phyloP scores from a whole-genome alignment of 202 grass and related monocot species.

The Eragrostis tef region DNA sequence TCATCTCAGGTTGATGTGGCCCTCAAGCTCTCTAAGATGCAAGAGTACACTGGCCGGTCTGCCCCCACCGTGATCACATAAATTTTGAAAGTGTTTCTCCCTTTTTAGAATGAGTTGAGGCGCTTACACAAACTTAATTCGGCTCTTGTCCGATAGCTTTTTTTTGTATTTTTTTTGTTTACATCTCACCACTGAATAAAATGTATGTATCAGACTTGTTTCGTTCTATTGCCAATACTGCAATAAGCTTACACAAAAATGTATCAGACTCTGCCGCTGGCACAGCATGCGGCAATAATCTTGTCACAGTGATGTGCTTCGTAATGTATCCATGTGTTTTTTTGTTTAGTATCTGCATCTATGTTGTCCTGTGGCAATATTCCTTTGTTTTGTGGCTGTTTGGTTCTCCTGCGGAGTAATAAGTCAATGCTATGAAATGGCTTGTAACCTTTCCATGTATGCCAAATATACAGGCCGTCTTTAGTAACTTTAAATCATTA shows the following conservation, averaged over 20 bases:
- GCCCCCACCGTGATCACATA: conserved; percentile 97
- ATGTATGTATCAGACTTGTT: conserved; percentile 41
- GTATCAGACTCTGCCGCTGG: conserved; percentile 23
- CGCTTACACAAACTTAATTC: conserved; percentile 13
- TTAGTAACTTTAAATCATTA: too few relatives aligned
- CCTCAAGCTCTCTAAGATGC: conserved; percentile 83
- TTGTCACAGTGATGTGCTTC: conserved; percentile 38
- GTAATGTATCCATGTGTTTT: conserved; percentile 41
- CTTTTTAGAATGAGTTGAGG: conserved; percentile 37
- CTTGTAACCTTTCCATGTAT: too few relatives aligned
- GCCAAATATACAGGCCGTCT: too few relatives aligned
- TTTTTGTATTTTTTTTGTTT: neutral
- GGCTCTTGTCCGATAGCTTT: conserved; percentile 45
- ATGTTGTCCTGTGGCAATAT: neutral
- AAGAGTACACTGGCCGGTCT: conserved; percentile 85
- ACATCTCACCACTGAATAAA: conserved; percentile 51
- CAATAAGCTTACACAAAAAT: too few relatives aligned
- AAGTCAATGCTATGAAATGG: too few relatives aligned
- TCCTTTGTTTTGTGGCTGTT: neutral
- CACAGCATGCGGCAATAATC: conserved; percentile 43
- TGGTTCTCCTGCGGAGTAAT: too few relatives aligned
- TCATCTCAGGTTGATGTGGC: conserved; percentile 75
- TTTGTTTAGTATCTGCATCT: neutral
- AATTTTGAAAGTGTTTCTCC: conserved; percentile 44
- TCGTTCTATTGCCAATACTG: conserved; percentile 33